phyloP scores from a whole-genome alignment of 176 grass and related monocot genomes.

The Guadua angustifolia region DNA sequence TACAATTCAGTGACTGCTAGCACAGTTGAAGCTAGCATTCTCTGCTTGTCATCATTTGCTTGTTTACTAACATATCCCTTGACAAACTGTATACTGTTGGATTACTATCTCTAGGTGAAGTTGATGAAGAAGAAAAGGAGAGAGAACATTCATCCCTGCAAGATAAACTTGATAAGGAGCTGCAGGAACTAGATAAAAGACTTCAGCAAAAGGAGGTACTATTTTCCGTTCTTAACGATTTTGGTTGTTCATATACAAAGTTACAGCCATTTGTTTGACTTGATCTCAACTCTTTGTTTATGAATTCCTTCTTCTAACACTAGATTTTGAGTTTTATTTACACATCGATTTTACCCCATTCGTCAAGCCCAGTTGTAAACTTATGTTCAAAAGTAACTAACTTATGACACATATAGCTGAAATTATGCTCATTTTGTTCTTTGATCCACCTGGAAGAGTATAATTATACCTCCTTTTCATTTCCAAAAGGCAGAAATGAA shows the following conservation, averaged over 20 bases:
- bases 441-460: not conserved
- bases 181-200: slow-evolving; percentile 82
- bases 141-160: slow-evolving; percentile 91
- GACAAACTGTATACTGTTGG: not conserved
- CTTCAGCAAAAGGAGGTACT: slow-evolving; percentile 97
- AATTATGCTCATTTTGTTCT: too few relatives aligned
- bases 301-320: not conserved
- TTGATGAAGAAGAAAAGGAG: slow-evolving; percentile 85
- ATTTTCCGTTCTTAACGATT: not conserved
- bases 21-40: not conserved
- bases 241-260: not conserved
- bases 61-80: not conserved
- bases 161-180: slow-evolving; percentile 81
- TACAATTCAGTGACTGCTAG: not conserved
- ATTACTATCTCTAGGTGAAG: slow-evolving; percentile 57
- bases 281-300: not conserved
- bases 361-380: not conserved
- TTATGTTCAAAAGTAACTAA: too few relatives aligned
- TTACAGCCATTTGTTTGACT: not conserved
- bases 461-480: slow-evolving; percentile 44
- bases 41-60: not conserved
- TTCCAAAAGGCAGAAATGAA: slow-evolving; percentile 90
- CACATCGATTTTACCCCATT: not conserved
- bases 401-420: too few relatives aligned
- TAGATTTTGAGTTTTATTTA: slow-evolving; percentile 2